Evolutionary conservation across 805 yeast genomes (phyloP), one percentile per base, ranked within the genome.

Genomic region (Saccharomycopsis fermentans): DNA sequence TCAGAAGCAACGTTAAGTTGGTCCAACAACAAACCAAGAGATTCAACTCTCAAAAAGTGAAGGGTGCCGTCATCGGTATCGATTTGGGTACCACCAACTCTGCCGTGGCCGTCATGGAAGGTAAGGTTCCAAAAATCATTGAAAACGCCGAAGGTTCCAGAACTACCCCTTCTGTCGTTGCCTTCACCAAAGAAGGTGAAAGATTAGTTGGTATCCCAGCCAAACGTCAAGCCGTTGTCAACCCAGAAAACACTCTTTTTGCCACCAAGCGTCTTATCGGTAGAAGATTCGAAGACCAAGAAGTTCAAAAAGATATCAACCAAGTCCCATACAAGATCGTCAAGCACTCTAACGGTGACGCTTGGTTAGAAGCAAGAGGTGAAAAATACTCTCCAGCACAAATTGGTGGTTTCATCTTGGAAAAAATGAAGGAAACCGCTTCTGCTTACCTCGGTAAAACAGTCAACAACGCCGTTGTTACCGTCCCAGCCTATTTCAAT

Each of bases 341-440:
- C 68, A 85, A 89, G 79, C 95, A 90, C 81, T 73, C 79, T 64
- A 91, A 91, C 72, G 97, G 97, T 65, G 97, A 91, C 71, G 97
- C 97, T 59, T 90, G 97, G 96, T 83, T 90, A 59, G 90, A 89
- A 78, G 90, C 95, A 63, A 82, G 90, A 67, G 95, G 92, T 66
- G 82, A 87, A 73, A 76, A 78, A 63, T 91, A 90, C 80, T 90
- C 97, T 55, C 97, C 97, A 58, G 91, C 95, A 60, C 97, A 90
- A 75, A 87, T 90, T 67, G 97, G 97, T 69, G 96, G 97, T 58
- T 88, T 90, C 70, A 80, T 90, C 64, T 82, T 90, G 70, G 89
- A 88, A 83, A 91, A 90, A 82, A 91, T 90, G 97, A 91, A 90
- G 84, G 97, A 91, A 80, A 91, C 97, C 65, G 97, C 97, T 65